Evolutionary conservation across 768 basidiomycete species (phyloP).

Genomic region (Termitomyces sp.): DNA sequence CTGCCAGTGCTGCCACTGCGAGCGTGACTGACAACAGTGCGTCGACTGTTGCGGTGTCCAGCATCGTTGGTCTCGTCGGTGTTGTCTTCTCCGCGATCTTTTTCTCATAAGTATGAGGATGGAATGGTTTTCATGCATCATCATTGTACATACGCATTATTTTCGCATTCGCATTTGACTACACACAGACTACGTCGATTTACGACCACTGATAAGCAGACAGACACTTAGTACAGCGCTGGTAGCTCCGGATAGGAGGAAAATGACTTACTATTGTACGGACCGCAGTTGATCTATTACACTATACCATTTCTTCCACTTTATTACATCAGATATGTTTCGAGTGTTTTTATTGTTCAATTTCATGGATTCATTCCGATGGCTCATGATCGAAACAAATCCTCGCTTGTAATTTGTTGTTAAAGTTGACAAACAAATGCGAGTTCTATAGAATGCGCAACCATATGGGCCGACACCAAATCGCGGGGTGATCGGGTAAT

Average conservation of each 20-base stretch:
- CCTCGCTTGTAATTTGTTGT: not conserved
- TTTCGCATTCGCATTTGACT: not conserved
- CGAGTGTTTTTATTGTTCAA: too few relatives aligned
- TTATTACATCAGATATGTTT: not conserved
- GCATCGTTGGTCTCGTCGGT: slow-evolving; percentile 11
- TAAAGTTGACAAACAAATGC: not conserved
- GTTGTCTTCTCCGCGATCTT: slow-evolving; percentile 16
- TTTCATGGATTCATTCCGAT: too few relatives aligned
- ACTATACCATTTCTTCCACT: slow-evolving; percentile 2
- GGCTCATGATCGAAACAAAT: not conserved
- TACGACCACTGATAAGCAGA: not conserved
- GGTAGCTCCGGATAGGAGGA: slow-evolving; percentile 4
- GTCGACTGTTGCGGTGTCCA: slow-evolving; percentile 5
- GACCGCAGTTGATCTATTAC: slow-evolving; percentile 2
- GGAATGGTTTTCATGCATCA: not conserved
- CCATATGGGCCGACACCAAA: too few relatives aligned
- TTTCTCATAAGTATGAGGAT: slow-evolving; percentile 12
- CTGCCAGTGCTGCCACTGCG: slow-evolving; percentile 4
- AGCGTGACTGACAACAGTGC: slow-evolving; percentile 11
- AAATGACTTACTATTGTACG: slow-evolving; percentile 1
- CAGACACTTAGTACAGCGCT: not conserved
- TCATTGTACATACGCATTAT: not conserved
- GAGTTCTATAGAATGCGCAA: not conserved
- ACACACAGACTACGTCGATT: not conserved
- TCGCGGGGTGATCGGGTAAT: not conserved